Evolutionary conservation across 306 rosid genomes (phyloP).

Genomic region (Vigna reflexopilosa): DNA sequence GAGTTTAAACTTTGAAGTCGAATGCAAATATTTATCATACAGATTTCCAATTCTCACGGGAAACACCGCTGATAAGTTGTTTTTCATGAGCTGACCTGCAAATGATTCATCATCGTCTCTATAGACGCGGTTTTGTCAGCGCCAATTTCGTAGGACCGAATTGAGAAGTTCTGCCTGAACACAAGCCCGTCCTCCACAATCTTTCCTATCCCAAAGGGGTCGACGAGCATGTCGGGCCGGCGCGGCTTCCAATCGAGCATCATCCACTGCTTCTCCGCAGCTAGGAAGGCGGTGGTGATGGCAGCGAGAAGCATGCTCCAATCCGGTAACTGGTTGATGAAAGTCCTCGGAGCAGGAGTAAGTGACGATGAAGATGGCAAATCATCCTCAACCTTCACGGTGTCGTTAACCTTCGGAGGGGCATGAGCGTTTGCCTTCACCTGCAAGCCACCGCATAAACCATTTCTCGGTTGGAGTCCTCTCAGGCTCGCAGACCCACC

Average conservation of each 20-base stretch:
- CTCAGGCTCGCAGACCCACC: slow-evolving; percentile 51
- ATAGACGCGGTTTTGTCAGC: slow-evolving; percentile 96
- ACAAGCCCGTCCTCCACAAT: slow-evolving; percentile 93
- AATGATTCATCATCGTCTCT: slow-evolving; percentile 96
- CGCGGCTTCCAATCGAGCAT: slow-evolving; percentile 99
- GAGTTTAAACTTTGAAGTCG: neutral
- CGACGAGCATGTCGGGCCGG: slow-evolving; percentile 76
- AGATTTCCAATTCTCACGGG: neutral
- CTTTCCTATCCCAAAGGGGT: slow-evolving; percentile 87
- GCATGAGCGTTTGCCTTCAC: slow-evolving; percentile 89
- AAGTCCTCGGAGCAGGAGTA: slow-evolving; percentile 65
- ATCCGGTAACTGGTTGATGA: slow-evolving; percentile 91
- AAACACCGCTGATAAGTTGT: neutral
- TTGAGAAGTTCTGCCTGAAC: slow-evolving; percentile 85
- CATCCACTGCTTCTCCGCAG: slow-evolving; percentile 99
- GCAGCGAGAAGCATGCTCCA: slow-evolving; percentile 99
- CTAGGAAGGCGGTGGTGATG: slow-evolving; percentile 86
- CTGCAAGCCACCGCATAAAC: slow-evolving; percentile 58
- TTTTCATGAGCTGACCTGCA: slow-evolving; percentile 63
- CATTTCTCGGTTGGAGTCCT: slow-evolving; percentile 61
- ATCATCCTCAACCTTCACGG: slow-evolving; percentile 60
- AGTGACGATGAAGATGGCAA: slow-evolving; percentile 50
- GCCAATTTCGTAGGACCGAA: slow-evolving; percentile 95
- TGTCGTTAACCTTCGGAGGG: slow-evolving; percentile 73
- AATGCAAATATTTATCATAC: neutral